Evolutionary conservation across 306 rosid genomes (phyloP), one percentile per base, ranked within the genome.

Genomic region (Medicago lupulina): DNA sequence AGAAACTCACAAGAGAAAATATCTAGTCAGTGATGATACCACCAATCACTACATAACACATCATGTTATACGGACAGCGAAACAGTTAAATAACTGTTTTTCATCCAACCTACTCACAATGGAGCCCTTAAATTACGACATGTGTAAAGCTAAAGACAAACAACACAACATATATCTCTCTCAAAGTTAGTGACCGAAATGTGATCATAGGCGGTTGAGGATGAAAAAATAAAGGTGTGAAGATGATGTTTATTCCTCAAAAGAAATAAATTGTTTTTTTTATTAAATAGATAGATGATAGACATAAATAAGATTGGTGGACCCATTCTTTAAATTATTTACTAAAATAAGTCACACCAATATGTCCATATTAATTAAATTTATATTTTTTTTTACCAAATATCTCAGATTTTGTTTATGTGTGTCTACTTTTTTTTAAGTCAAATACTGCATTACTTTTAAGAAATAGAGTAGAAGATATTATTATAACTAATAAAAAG

Each of bases 31-130:
- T 17, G 39, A 40, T 64, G 49, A 21, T 75, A 36, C 14, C 2
- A 9, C 86, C 84, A 82, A 85, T 75, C 65, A n/a, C 19, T 13
- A 21, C 17, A n/a, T 9, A 70, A 76, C 82, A 85, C 86, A 65
- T 4, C 34, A 60, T 51, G 19, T 38, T 55, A 19, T 65, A 71
- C 5, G 12, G 62, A 76, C 73, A 84, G 0, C 1, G 15, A 66
- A 73, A 82, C 77, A 82, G 84, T 76, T 75, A 18, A 13, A 15
- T 1, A 40, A 71, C 84, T 75, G 71, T 66, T 75, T 25, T n/a
- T 21, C 15, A 50, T 23, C 4, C 1, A 19, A 21, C 65, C 78
- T 25, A 44, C 82, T 70, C 73, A 25, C 60, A 43, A 70, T 54
- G 31, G 4, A 25, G 55, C 39, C 43, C 46, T 59, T 11, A 53